Evolutionary conservation across 2,329 filamentous ascomycete species (phyloP).

Genomic region (Chrysosporium keratinophilum): DNA sequence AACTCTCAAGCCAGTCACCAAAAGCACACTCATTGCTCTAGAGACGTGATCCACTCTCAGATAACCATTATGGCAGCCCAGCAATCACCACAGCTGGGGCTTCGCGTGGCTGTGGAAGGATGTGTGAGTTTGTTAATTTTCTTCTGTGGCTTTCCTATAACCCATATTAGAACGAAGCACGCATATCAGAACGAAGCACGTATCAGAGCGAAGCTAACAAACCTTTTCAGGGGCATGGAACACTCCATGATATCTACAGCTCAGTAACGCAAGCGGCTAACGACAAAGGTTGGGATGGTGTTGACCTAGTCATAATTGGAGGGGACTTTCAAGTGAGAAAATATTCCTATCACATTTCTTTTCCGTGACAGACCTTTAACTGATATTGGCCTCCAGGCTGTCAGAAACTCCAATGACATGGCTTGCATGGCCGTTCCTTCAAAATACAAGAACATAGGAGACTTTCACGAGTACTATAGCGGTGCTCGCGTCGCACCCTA

Average conservation of each 20-base stretch:
- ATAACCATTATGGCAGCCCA: slow-evolving; percentile 1
- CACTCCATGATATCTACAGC: slow-evolving; percentile 81
- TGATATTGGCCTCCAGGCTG: slow-evolving; percentile 46
- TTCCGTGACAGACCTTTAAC: slow-evolving; percentile 1
- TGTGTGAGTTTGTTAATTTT: slow-evolving; percentile 10
- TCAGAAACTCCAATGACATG: slow-evolving; percentile 79
- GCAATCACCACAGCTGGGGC: not conserved
- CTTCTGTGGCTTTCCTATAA: not conserved
- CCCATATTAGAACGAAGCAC: too few relatives aligned
- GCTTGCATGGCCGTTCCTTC: slow-evolving; percentile 78
- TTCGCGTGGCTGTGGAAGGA: slow-evolving; percentile 14
- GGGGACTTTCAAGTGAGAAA: slow-evolving; percentile 75
- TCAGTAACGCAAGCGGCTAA: slow-evolving; percentile 60
- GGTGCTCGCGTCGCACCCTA: slow-evolving; percentile 69
- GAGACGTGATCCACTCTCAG: not conserved
- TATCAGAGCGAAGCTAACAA: not conserved
- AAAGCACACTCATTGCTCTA: not conserved
- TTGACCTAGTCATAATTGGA: slow-evolving; percentile 88
- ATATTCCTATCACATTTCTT: slow-evolving; percentile 4
- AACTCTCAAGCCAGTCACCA: not conserved
- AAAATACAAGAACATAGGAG: slow-evolving; percentile 79
- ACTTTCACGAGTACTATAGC: slow-evolving; percentile 91
- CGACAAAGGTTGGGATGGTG: slow-evolving; percentile 62
- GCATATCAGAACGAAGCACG: not conserved
- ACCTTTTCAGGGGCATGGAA: slow-evolving; percentile 66